Evolutionary conservation across 345 rosid genomes (phyloP), one percentile per base, ranked within the genome.

Genomic region (Hibiscus syriacus): DNA sequence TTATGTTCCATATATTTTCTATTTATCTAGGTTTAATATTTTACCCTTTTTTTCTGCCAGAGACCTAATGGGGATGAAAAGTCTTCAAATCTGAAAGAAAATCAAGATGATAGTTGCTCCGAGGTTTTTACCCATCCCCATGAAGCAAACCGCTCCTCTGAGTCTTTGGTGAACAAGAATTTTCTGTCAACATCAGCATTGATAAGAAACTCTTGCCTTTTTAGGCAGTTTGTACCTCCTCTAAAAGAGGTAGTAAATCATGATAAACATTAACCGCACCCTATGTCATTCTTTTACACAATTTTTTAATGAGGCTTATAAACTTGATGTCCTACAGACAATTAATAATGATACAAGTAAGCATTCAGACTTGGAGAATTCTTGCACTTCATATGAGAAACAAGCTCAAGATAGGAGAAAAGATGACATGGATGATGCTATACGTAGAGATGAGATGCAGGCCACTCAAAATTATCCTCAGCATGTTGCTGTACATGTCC

Each of bases 51-150:
- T 34, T 34, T 34, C 38, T 34, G 38, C 38, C 38, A 34, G 38
- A 34, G 38, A 34, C 38, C 9, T 34, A 34, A 34, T 34, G 38
- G 80, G 71, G 80, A 77, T 55, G 77, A 73, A 52, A 80, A 73
- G 80, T 60, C 67, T 55, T 68, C 83, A 72, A 66, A 70, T 78
- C 72, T 79, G 25, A 84, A 80, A 66, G 92, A 84, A 67, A 84
- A 73, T 62, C 92, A 77, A 77, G 84, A 80, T 67, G 92, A 83
- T 29, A 83, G 59, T 80, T 79, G 87, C 83, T 90, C 96, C n/a
- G 90, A 83, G 75, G 85, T 80, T 55, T 75, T 82, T 26, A 81
- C 76, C 59, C 50, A 74, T 34, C 74, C 59, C 69, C 90, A 70
- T 25, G 87, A 85, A 71, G 77, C 78, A 64, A 86, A 80, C 72